Evolutionary conservation across 2,329 filamentous ascomycete species (phyloP).

Genomic region (Aureobasidium subglaciale): DNA sequence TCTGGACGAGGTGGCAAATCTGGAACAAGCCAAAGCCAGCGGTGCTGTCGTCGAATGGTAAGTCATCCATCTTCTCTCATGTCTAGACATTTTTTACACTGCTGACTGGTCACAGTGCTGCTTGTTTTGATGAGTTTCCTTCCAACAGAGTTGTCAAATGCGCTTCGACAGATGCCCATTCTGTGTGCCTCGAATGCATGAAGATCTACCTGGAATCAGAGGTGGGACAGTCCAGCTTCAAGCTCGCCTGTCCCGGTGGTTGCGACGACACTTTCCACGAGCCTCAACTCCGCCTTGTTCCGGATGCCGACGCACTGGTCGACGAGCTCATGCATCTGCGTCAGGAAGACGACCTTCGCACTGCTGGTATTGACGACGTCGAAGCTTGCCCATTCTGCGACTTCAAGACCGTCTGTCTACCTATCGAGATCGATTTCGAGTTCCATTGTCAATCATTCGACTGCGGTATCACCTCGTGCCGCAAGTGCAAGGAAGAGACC

Average conservation of each 20-base stretch:
- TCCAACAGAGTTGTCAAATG: slow-evolving; percentile 65
- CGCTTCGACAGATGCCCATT: slow-evolving; percentile 50
- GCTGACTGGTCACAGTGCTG: background rate
- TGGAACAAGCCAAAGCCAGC: slow-evolving; percentile 27
- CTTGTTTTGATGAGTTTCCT: slow-evolving; percentile 63
- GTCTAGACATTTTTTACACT: background rate
- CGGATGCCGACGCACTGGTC: slow-evolving; percentile 50
- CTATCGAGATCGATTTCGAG: slow-evolving; percentile 60
- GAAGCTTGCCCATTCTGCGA: slow-evolving; percentile 76
- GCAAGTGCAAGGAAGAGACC: slow-evolving; percentile 57
- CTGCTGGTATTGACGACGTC: slow-evolving; percentile 64
- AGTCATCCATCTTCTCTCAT: background rate
- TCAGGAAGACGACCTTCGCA: slow-evolving; percentile 60
- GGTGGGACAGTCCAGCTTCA: slow-evolving; percentile 62
- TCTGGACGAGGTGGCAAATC: slow-evolving; percentile 25
- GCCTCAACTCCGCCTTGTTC: slow-evolving; percentile 48
- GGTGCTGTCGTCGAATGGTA: slow-evolving; percentile 55
- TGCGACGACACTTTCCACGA: slow-evolving; percentile 57
- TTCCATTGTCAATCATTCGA: slow-evolving; percentile 63
- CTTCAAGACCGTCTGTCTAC: slow-evolving; percentile 66
- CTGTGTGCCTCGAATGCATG: slow-evolving; percentile 64
- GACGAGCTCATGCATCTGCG: slow-evolving; percentile 63
- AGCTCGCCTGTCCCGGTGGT: slow-evolving; percentile 63
- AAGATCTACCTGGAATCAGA: slow-evolving; percentile 58
- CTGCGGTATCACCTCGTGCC: slow-evolving; percentile 50